These are phyloP conservation scores for Schizonepeta tenuifolia DNA, from an alignment of 257 asterid species.

Conservation along the genomic window DNA sequence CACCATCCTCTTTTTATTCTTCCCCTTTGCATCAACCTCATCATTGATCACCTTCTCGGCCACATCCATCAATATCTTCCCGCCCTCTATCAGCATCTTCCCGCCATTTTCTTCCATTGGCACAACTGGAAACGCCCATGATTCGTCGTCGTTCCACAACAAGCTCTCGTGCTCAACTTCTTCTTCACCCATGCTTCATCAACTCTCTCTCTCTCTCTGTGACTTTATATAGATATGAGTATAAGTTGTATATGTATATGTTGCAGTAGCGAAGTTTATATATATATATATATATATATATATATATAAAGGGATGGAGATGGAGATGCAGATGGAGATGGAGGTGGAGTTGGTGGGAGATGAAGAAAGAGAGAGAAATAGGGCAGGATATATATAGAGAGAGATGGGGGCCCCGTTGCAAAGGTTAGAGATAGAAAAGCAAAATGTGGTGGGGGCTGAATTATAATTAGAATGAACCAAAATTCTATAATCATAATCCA, in stretches of 20 bases:
- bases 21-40: conserved; percentile 16
- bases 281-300: not conserved
- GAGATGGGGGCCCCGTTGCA: not conserved
- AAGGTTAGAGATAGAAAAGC: conserved; percentile 30
- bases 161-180: conserved; percentile 27
- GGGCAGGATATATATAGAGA: conserved; percentile 16
- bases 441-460: conserved; percentile 36
- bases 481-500: conserved; percentile 62
- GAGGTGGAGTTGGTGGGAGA: not conserved
- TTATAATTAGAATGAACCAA: conserved; percentile 46
- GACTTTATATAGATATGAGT: not conserved
- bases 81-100: conserved; percentile 25
- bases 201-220: not conserved
- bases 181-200: conserved; percentile 42
- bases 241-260: not conserved
- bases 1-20: conserved; percentile 29
- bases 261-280: not conserved
- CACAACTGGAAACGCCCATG: conserved; percentile 45
- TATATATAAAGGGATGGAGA: not conserved
- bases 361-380: not conserved
- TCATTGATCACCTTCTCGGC: not conserved
- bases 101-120: conserved; percentile 33
- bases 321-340: not conserved
- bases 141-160: conserved; percentile 41
- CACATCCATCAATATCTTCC: conserved; percentile 6